Base-by-base conservation (phyloP, 2,329 filamentous ascomycete species). In the Phoma sp. region DNA sequence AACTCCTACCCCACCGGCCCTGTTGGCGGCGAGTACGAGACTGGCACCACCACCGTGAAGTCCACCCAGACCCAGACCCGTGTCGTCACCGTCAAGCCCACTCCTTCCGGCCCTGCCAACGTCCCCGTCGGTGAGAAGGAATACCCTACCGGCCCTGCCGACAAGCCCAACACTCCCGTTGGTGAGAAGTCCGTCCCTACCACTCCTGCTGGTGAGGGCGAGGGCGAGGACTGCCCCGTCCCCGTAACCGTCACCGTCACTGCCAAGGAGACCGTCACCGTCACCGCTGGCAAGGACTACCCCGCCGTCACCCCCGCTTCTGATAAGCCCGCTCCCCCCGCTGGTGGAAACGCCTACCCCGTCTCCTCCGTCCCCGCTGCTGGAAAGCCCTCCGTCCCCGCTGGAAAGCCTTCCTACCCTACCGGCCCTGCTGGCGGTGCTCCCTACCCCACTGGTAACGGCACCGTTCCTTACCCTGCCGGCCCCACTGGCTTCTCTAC, bases 241-340 rank as follows among this genome's bases (percentile, higher is more conserved):
- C 67, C 73, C 15, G 66, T 70, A 43, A 75, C 73, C 34, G 72
- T 74, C 36, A 75, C 73, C 25, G 68, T 73, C 29, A 75, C 73
- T 42, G 53, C 61, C 17, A 67, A 73, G 65, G 71, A 75, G 69
- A 75, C 72, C 57, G 70, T 76, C 63, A 69, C 65, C 34, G 72
- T 76, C 52, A 73, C 70, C 46, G 63, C 59, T 57, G 68, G 61
- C 40, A 15, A 61, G 52, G 18, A 47, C 20, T 50, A 15, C 12
- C 38, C 58, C 18, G 46, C 54, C 23, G 47, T 46, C 15, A 53
- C 60, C 38, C 50, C 60, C 25, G 47, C 34, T 15, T 38, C 45
- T 45, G 49, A 37, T 36, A 47, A 57, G 48, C 56, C 55, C 17
- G 58, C 55, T 45, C 42, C 57, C 33, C 51, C 45, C 42, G 50